Base-by-base conservation (phyloP, 2,329 filamentous ascomycete genomes). In the Aplosporella prunicola region DNA sequence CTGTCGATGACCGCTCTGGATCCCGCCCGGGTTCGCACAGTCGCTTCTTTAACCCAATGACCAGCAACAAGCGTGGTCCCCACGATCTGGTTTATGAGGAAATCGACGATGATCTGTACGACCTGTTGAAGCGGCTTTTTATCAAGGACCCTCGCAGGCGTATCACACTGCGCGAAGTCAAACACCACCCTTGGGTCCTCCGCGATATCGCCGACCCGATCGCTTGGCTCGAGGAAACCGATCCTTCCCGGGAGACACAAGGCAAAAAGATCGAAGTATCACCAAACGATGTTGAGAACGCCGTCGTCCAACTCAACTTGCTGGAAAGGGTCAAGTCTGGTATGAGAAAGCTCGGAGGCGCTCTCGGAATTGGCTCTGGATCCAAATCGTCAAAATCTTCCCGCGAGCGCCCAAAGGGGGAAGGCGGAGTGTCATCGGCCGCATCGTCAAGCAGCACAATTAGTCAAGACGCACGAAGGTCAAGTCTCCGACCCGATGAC, bases 191-290 rank as follows among this genome's bases (percentile, higher is more conserved):
- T 5, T 98, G 91, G 91, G 81, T 96, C 11, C 69, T 89, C 1
- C 69, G 80, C 41, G 84, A 80, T 45, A 72, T 94, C 20, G 87
- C 82, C 45, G 65, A 75, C 22, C 74, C 80, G 24, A 66, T 76
- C 20, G 69, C 72, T 8, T 98, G 91, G 91, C 75, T 95, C n/a
- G 86, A 94, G 49, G 86, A 93, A 45, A 94, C 88, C 1, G 89
- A 96, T 51, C 87, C 88, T 2, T 79, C 77, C 24, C 74, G 80
- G 23, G 80, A 80, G 42, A 80, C 78, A 20, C 76, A 83, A 40
- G 87, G 86, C 47, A 79, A 82, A 55, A 86, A 78, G 60, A 96
- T 98, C 50, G 81, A 95, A 57, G 85, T 96, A 32, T 88, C 93
- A 42, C 86, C 85, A 47, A 79, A 93, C 52, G 91, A 98, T 61